Evolutionary conservation across 208 protist species (phyloP).

Genomic region (Zelonia costaricensis): DNA sequence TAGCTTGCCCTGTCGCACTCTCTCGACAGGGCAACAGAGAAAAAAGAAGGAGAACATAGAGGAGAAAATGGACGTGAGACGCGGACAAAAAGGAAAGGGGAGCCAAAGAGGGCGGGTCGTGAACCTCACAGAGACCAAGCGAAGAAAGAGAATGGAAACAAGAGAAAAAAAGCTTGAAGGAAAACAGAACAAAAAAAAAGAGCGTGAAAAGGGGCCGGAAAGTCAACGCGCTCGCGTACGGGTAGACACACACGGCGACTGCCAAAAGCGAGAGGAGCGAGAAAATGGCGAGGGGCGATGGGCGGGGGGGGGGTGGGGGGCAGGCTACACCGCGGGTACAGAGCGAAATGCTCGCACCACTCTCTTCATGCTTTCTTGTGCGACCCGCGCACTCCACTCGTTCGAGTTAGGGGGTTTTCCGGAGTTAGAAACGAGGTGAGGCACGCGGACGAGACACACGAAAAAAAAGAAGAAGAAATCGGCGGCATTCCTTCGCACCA

Average conservation of each 20-base stretch:
- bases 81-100: not conserved
- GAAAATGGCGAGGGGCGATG: too few species aligned
- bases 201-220: not conserved
- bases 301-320: too few species aligned
- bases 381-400: too few species aligned
- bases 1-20: too few species aligned
- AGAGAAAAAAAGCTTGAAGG: not conserved
- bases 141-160: conserved; percentile 2
- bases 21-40: not conserved
- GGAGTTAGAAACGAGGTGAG: too few species aligned
- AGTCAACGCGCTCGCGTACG: not conserved
- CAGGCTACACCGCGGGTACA: too few species aligned
- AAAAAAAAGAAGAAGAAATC: too few species aligned
- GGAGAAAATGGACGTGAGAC: not conserved
- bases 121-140: not conserved
- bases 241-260: conserved; percentile 3
- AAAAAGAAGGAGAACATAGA: not conserved
- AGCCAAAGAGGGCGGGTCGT: not conserved
- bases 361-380: too few species aligned
- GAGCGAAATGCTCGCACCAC: too few species aligned
- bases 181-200: conserved; percentile 17
- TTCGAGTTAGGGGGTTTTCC: too few species aligned
- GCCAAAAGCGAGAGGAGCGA: conserved; percentile 2
- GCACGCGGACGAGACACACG: too few species aligned
- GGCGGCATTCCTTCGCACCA: too few species aligned